Evolutionary conservation across 78 protist species (phyloP), one percentile per base, ranked within the genome.

Genomic region (Mantamonas sphyraenae): DNA sequence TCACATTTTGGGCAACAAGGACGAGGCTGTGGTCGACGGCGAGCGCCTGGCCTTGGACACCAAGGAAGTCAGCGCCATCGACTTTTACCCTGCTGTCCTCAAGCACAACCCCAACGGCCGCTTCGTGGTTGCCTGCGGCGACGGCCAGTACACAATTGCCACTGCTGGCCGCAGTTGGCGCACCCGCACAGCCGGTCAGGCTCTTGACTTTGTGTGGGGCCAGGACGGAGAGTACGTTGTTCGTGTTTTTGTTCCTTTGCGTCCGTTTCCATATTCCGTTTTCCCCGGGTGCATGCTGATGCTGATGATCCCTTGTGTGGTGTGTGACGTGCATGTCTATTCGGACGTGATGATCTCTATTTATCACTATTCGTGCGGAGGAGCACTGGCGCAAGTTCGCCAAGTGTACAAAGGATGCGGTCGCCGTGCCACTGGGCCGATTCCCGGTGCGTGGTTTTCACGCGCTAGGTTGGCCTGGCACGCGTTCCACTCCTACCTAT

Each of bases 81-180:
- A 95, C 66, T 57, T 77, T 24, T 71, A 65, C 42, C 98, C 97
- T 9, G 91, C 80, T 60, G 17, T 42, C 3, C 68, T 97, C 40
- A 14, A 20, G 62, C 97, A 93, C 76, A 80, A 74, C 57, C 85
- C 95, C 33, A 92, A 86, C 63, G 98, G 97, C 33, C 80, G 95
- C n/a, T 88, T 83, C 39, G 94, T 93, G 8, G 86, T 84, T 16
- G 97, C 94, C 22, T 73, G 85, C 67, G 97, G 97, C 59, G 99
- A 97, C 53, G 99, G 98, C 35, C 98, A 95, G 56, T 95, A 83
- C 71, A 89, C 87, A 69, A 84, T 97, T 66, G 89, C 95, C 86
- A 92, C 98, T 7, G 97, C 97, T 1, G n/a, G n/a, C n/a, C 62
- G 84, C 5, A 86, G 89, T 0, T 92, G 95, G 94, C 62, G 95